Percentiles rank a stretch among this genome's conserved stretches.
phyloP scores from a whole-genome alignment of 768 basidiomycete genomes.

The Candolleomyces eurysporus region DNA sequence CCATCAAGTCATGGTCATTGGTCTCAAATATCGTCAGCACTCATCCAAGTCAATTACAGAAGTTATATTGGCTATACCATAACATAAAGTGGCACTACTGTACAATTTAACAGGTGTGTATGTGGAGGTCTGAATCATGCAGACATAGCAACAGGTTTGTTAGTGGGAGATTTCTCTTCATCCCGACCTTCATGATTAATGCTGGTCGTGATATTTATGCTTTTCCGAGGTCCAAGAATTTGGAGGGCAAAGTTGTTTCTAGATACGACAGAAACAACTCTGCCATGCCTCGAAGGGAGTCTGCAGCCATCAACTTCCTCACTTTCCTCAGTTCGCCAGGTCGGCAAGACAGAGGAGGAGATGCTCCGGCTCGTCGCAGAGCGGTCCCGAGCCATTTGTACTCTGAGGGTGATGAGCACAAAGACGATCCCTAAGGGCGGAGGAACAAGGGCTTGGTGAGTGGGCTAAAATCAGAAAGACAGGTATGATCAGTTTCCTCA shows the following conservation, averaged over 20 bases:
- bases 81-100: too few species aligned
- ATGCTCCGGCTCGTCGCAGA: neutral
- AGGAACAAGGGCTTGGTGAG: neutral
- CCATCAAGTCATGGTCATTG: too few species aligned
- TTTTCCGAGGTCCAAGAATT: neutral
- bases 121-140: too few species aligned
- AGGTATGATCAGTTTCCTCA: conserved; percentile 7
- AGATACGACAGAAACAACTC: neutral
- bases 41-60: too few species aligned
- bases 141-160: too few species aligned
- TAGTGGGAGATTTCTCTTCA: too few species aligned
- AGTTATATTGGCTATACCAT: too few species aligned
- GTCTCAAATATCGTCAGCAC: too few species aligned
- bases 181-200: too few species aligned
- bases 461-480: too few species aligned
- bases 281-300: neutral
- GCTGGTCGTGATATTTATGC: too few species aligned
- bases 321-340: neutral
- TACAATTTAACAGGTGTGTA: too few species aligned
- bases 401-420: neutral
- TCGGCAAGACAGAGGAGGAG: neutral
- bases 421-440: neutral
- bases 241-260: neutral
- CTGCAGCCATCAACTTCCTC: neutral
- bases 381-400: neutral